Percentiles rank a stretch among this genome's conserved stretches.
Evolutionary conservation across 2,329 filamentous ascomycete species (phyloP).

Genomic region (Claviceps africana): DNA sequence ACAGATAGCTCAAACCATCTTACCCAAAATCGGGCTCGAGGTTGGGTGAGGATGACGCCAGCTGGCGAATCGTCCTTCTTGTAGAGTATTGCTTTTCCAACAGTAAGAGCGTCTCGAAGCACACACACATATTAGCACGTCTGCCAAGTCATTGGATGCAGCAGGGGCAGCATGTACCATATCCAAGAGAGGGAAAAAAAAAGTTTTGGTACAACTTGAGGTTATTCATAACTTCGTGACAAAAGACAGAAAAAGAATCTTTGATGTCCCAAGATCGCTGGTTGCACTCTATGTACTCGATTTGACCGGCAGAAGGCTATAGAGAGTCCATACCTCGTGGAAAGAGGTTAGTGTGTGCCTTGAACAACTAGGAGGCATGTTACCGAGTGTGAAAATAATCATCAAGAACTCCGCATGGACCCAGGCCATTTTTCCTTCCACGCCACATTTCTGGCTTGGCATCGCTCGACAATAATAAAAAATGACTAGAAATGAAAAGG

Average conservation of each 20-base stretch:
- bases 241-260: neutral
- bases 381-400: constrained; percentile 19
- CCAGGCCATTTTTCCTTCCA: constrained; percentile 5
- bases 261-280: neutral
- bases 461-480: constrained; percentile 2
- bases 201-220: neutral
- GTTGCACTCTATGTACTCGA: constrained; percentile 5
- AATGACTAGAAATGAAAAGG: neutral
- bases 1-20: constrained; percentile 47
- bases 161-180: constrained; percentile 4
- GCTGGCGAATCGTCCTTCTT: neutral
- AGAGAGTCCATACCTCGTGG: constrained; percentile 1
- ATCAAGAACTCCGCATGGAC: constrained; percentile 11
- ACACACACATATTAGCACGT: constrained; percentile 2
- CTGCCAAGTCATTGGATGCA: neutral
- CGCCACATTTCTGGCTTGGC: constrained; percentile 6
- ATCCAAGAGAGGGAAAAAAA: neutral
- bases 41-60: neutral
- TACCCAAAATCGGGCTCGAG: constrained; percentile 26
- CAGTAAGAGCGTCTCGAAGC: neutral
- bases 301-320: constrained; percentile 1
- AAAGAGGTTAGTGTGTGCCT: constrained; percentile 30
- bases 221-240: neutral
- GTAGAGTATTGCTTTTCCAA: constrained; percentile 1
- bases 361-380: constrained; percentile 16